A percentile compares a stretch with the other conserved stretches of the same genome.
These are phyloP conservation scores for Parafenestella ontariensis DNA, from an alignment of 2,329 filamentous ascomycete genomes.

Conservation along the genomic window DNA sequence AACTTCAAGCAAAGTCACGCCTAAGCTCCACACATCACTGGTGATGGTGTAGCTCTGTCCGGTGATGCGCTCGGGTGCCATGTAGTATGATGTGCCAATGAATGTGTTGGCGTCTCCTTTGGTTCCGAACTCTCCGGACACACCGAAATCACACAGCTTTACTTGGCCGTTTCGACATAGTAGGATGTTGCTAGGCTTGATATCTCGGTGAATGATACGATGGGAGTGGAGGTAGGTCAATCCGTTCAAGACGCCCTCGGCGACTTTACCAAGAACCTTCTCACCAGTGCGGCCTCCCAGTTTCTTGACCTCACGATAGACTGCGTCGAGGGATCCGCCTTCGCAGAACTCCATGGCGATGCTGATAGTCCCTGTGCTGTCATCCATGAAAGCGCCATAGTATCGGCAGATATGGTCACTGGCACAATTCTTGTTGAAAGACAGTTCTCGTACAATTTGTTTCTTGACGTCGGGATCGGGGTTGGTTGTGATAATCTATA, in stretches of 20 bases:
- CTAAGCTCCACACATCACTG: slow-evolving; percentile 96
- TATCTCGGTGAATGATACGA: slow-evolving; percentile 98
- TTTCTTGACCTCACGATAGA: slow-evolving; percentile 97
- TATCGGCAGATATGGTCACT: slow-evolving; percentile 97
- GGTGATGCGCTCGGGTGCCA: slow-evolving; percentile 97
- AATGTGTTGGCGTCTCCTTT: slow-evolving; percentile 99
- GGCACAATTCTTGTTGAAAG: slow-evolving; percentile 97
- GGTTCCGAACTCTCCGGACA: slow-evolving; percentile 96
- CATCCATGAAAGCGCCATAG: slow-evolving; percentile 96
- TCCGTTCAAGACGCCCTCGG: slow-evolving; percentile 91
- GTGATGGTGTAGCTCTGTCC: slow-evolving; percentile 98
- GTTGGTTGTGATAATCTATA: slow-evolving; percentile 91
- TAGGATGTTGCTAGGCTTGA: slow-evolving; percentile 97
- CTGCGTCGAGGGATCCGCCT: slow-evolving; percentile 92
- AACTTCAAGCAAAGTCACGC: slow-evolving; percentile 97
- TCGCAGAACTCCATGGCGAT: slow-evolving; percentile 99
- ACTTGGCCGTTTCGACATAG: slow-evolving; percentile 87
- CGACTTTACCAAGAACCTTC: slow-evolving; percentile 95
- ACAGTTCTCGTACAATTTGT: slow-evolving; percentile 93
- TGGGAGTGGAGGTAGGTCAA: slow-evolving; percentile 93
- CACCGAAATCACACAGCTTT: slow-evolving; percentile 98
- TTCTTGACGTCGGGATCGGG: slow-evolving; percentile 98
- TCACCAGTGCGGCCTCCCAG: slow-evolving; percentile 93
- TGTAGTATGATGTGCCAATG: slow-evolving; percentile 98
- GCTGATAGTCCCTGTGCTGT: slow-evolving; percentile 93